These are phyloP conservation scores for Chlamydomonas sphaeroides DNA, from an alignment of 139 green algal genomes.

Conservation along the genomic window DNA sequence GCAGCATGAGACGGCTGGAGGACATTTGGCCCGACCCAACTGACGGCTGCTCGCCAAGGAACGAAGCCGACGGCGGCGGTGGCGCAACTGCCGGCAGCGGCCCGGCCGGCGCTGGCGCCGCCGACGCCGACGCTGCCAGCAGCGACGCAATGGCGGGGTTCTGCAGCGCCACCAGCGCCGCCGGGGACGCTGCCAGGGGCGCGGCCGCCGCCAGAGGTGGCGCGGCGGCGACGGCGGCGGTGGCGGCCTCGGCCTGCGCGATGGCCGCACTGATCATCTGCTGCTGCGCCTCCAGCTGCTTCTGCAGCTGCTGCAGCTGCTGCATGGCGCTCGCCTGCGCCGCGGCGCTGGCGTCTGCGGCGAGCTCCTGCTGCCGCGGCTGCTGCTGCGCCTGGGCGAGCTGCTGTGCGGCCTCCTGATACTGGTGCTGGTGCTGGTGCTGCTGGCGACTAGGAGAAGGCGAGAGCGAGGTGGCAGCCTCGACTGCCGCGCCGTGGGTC, in stretches of 20 bases:
- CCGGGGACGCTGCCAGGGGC: background rate
- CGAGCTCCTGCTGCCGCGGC: background rate
- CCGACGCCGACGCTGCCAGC: background rate
- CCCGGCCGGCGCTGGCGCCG: too few species aligned
- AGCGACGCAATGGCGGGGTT: background rate
- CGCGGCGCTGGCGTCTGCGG: background rate
- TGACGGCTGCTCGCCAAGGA: too few species aligned
- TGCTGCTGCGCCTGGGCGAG: background rate
- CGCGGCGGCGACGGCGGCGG: background rate
- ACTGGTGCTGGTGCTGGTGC: background rate
- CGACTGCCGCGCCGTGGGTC: too few species aligned
- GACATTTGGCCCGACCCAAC: too few species aligned
- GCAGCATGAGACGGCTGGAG: too few species aligned
- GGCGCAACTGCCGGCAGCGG: too few species aligned
- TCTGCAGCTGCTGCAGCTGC: conserved; percentile 29
- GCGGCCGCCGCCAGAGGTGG: background rate
- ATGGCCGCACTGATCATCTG: conserved; percentile 18
- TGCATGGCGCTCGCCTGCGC: background rate
- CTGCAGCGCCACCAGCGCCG: background rate
- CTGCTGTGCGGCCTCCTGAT: background rate
- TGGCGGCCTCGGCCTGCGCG: conserved; percentile 19
- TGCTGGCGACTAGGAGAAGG: background rate
- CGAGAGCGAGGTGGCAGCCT: too few species aligned
- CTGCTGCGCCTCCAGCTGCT: conserved; percentile 23
- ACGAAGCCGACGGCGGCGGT: too few species aligned